Evolutionary conservation across 164 flowering plant genomes (phyloP).

Genomic region (Litsea cubeba): DNA sequence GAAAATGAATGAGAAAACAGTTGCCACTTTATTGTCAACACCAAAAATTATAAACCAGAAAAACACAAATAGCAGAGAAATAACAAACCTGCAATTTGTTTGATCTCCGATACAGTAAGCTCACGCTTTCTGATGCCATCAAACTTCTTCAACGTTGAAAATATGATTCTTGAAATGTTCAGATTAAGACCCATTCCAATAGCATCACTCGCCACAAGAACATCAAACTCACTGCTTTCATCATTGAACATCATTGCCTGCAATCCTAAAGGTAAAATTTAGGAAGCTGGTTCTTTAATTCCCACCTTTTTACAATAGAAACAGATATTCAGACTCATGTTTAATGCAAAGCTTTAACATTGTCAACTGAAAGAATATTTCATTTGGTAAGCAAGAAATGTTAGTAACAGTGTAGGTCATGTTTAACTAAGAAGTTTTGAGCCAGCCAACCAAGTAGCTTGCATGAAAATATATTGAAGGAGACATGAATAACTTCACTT

Average conservation of each 20-base stretch:
- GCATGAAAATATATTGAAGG: too few species aligned
- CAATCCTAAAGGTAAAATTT: constrained; percentile 42
- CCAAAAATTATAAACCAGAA: background rate
- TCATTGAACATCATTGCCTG: constrained; percentile 98
- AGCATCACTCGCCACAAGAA: constrained; percentile 98
- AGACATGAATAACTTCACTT: too few species aligned
- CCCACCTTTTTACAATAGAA: background rate
- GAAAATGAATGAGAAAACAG: background rate
- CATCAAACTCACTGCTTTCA: constrained; percentile 80
- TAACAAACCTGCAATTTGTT: constrained; percentile 87
- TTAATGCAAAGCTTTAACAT: too few species aligned
- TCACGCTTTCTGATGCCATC: constrained; percentile 68
- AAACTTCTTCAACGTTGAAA: constrained; percentile 74
- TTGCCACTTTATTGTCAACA: background rate
- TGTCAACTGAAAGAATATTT: too few species aligned
- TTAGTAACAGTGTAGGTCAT: too few species aligned
- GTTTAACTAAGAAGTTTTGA: too few species aligned
- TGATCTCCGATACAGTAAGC: constrained; percentile 79
- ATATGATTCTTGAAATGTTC: constrained; percentile 86
- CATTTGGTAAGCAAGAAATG: too few species aligned
- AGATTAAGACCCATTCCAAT: constrained; percentile 99
- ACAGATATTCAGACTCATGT: background rate
- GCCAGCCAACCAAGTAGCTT: too few species aligned
- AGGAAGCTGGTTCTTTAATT: constrained; percentile 17
- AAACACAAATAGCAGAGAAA: background rate